Base-by-base conservation (phyloP, 2,329 filamentous ascomycete species). In the Colletotrichum costaricense region DNA sequence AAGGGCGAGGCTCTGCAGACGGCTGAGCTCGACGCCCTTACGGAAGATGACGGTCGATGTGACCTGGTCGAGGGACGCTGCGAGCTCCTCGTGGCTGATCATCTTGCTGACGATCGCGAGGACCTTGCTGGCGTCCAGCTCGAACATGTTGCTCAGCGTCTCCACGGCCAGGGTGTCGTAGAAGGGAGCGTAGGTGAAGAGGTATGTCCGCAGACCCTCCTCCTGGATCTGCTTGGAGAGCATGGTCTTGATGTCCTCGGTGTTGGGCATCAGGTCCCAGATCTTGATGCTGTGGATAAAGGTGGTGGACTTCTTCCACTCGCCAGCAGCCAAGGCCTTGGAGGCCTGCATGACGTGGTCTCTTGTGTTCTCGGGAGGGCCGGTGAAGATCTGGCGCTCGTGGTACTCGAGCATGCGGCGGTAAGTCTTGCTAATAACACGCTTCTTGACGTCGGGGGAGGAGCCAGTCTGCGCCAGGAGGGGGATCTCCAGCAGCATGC, bases 331-430 rank as follows among this genome's bases (percentile, higher is more conserved):
- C 74, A 99, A 90, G 64, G 97, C 95, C 87, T 98, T 98, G 74
- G 97, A 98, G 16, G 95, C 96, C 87, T 98, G 97, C 94, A 99
- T 98, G 80, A 99, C 96, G 81, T 98, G 97, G 84, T 99, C 97
- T 78, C 97, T 93, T 33, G 97, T 99, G 88, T 99, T 99, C 89
- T 99, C 97, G 1, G 97, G 96, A 12, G 97, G 97, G 1, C 97
- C 97, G 30, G 95, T 98, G 88, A 99, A 99, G 83, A 99, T 98
- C 84, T 99, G 97, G 79, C 97, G 93, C 90, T 99, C 97, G 84
- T 98, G 97, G 88, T 99, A 99, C 86, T 99, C 97, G 78, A 99
- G 91, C 94, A 99, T 98, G 78, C 97, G 95, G 79, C 97, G 94
- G 90, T 98, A 99, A 3, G 97, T 98, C 91, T 99, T 99, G 89